A percentile compares a stretch with the other conserved stretches of the same genome.
phyloP scores from a whole-genome alignment of 1,139 yeast genomes.

The Candida gigantensis region DNA sequence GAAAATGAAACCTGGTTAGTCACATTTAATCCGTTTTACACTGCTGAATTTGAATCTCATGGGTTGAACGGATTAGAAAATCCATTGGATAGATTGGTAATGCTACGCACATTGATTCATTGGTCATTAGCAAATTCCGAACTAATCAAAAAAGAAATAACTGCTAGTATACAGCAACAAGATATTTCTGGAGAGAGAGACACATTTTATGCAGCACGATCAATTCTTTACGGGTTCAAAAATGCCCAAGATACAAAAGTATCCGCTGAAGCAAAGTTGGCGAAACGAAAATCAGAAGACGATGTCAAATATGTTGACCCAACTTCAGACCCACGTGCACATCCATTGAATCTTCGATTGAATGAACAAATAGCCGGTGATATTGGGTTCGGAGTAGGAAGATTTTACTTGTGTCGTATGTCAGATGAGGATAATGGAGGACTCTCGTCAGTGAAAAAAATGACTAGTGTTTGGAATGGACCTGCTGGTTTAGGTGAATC shows the following conservation, averaged over 20 bases:
- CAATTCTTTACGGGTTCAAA: conserved; percentile 39
- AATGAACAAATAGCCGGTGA: conserved; percentile 50
- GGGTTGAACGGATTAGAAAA: conserved; percentile 46
- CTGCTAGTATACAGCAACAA: conserved; percentile 30
- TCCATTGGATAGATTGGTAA: conserved; percentile 48
- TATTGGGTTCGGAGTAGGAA: conserved; percentile 45
- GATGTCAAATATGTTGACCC: conserved; percentile 44
- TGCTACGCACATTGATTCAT: conserved; percentile 46
- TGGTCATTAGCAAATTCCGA: conserved; percentile 53
- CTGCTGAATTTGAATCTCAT: conserved; percentile 38
- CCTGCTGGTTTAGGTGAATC: conserved; percentile 19
- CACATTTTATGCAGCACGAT: conserved; percentile 44
- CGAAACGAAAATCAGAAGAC: conserved; percentile 29
- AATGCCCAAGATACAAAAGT: conserved; percentile 32
- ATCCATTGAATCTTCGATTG: conserved; percentile 39
- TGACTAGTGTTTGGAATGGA: conserved; percentile 27
- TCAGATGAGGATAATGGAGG: conserved; percentile 44
- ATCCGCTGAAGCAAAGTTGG: conserved; percentile 34
- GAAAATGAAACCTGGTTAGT: conserved; percentile 7
- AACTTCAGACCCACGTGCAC: conserved; percentile 40
- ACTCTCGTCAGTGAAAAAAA: conserved; percentile 33
- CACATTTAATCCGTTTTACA: conserved; percentile 34
- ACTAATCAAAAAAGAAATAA: conserved; percentile 39
- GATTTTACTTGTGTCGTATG: conserved; percentile 48
- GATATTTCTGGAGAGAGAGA: conserved; percentile 50